phyloP scores from a whole-genome alignment of 371 early-diverging fungal species.

The Circinella minor region DNA sequence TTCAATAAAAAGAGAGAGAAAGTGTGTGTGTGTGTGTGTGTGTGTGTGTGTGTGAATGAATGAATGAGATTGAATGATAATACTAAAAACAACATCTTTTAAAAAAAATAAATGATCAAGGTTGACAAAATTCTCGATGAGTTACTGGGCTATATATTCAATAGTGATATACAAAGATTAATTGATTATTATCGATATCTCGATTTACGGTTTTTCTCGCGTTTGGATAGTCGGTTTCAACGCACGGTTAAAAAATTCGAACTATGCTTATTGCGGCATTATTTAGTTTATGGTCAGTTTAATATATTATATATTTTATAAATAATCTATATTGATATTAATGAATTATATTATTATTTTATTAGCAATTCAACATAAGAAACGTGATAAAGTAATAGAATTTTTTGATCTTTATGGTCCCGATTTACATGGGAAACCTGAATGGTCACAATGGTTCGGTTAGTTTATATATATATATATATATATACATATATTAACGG shows the following conservation, averaged over 20 bases:
- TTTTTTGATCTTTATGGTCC: constrained; percentile 68
- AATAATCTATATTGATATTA: not conserved
- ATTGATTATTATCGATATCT: constrained; percentile 71
- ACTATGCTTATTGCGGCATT: constrained; percentile 64
- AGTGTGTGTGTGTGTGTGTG: too few relatives aligned
- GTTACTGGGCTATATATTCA: constrained; percentile 51
- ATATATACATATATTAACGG: not conserved
- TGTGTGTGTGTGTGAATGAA: too few relatives aligned
- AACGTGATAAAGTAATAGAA: constrained; percentile 61
- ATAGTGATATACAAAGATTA: constrained; percentile 61
- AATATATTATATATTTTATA: constrained; percentile 2
- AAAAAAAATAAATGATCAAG: constrained; percentile 25
- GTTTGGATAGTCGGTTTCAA: constrained; percentile 67
- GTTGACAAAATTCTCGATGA: constrained; percentile 74
- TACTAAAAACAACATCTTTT: too few relatives aligned
- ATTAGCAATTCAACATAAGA: constrained; percentile 65
- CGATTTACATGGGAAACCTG: constrained; percentile 62
- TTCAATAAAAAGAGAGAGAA: too few relatives aligned
- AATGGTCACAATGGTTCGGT: constrained; percentile 78
- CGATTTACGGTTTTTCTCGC: constrained; percentile 69
- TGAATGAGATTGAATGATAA: too few relatives aligned
- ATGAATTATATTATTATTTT: not conserved
- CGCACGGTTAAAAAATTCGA: constrained; percentile 70
- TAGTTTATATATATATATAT: constrained; percentile 19
- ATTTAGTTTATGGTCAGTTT: constrained; percentile 62